A percentile compares a stretch with the other conserved stretches of the same genome.
Conservation (phyloP, 371 early-diverging fungal species). For the Mortierella sp. region DNA sequence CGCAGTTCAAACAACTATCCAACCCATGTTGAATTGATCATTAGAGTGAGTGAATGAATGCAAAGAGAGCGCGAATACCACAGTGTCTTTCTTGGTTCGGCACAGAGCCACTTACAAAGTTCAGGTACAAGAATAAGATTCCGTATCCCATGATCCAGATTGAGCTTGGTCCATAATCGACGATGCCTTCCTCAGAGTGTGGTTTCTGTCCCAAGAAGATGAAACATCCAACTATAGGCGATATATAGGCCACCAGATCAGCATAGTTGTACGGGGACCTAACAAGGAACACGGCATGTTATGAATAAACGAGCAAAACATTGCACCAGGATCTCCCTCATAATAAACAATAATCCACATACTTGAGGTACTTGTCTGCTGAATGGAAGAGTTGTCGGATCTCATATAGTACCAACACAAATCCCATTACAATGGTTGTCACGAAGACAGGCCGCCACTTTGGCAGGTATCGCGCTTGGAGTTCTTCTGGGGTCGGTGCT, state of each 20-base stretch:
- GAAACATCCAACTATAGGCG: slow-evolving; percentile 33
- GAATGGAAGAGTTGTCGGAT: too few species aligned
- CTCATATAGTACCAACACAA: too few species aligned
- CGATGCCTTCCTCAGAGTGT: not conserved
- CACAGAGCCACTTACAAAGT: slow-evolving; percentile 37
- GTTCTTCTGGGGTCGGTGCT: too few species aligned
- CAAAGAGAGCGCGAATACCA: not conserved
- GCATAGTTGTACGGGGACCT: slow-evolving; percentile 49
- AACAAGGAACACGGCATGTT: not conserved
- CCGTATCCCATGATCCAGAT: slow-evolving; percentile 45
- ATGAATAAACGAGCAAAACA: not conserved
- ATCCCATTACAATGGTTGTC: not conserved
- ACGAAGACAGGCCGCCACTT: too few species aligned
- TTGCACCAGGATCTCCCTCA: too few species aligned
- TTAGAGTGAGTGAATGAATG: not conserved
- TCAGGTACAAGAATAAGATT: slow-evolving; percentile 33
- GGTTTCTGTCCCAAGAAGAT: slow-evolving; percentile 11
- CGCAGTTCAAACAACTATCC: slow-evolving; percentile 43
- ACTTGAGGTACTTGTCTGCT: too few species aligned
- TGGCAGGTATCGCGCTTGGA: too few species aligned
- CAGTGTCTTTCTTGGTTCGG: too few species aligned
- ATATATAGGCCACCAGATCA: slow-evolving; percentile 26
- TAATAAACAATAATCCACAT: too few species aligned
- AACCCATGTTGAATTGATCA: not conserved
- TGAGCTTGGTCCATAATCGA: slow-evolving; percentile 12